Base-by-base conservation (phyloP, 192 early-diverging fungal genomes). In the Coemansia sp. region DNA sequence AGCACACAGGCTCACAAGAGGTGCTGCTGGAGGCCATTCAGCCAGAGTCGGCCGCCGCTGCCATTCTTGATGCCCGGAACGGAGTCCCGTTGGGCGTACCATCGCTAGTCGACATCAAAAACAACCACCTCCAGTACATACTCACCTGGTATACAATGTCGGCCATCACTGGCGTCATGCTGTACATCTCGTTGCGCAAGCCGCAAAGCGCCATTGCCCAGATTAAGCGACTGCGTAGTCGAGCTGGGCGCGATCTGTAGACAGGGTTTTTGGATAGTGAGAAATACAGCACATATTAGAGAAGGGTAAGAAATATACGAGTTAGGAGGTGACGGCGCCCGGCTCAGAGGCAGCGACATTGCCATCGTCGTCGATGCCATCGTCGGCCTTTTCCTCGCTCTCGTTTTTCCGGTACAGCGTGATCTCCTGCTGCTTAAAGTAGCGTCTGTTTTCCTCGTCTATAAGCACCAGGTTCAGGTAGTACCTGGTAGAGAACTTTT, bases 401-500 rank as follows among this genome's bases (percentile, higher is more conserved):
- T 81, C 80, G 55, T 80, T 84, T 64, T 65, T 84, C 66, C 92
- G 77, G 80, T 87, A 92, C 36, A 94, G 87, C 18, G 92, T 94
- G 37, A 94, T 94, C 66, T 99, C 97, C 82, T 98, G 96, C 82
- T 98, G 96, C 85, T 98, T 99, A 71, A 98, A 99, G 77, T 99
- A 99, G 59, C 97, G 86, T 46, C 97, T 84, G 83, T 97, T 98
- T 79, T 99, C 97, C 70, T 99, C 95, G 75, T 99, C 97, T 59
- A 99, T 89, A 16, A 99, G 85, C 10, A 99, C 96, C 50, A 99
- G 86, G 72, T 99, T 99, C 55, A 99, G 79, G 73, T 96, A 98
- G 76, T 99, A 99, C 51, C 97, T 82, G n/a, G 94, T 94, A 1
- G 94, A 96, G 72, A 97, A 99, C 79, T 96, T 95, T 85, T 97